Conservation (phyloP, 169 alveolate genomes). For the Perkinsus marinus region DNA sequence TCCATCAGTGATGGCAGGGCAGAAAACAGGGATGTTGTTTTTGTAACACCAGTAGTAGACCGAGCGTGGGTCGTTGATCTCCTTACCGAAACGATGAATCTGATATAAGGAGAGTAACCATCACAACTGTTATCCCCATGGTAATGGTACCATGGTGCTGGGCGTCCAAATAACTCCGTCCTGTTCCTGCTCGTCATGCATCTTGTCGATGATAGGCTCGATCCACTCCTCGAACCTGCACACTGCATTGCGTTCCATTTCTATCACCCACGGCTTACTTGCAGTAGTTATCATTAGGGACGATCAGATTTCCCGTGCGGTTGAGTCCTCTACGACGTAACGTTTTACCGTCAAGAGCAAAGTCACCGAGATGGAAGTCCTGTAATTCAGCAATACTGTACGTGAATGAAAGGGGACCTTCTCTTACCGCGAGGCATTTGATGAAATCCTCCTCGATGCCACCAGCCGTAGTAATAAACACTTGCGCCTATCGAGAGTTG, state of each 20-base stretch:
- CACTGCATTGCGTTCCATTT: too few species aligned
- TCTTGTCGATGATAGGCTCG: constrained; percentile 81
- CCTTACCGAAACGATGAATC: constrained; percentile 84
- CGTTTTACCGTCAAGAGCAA: constrained; percentile 72
- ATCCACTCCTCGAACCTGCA: constrained; percentile 89
- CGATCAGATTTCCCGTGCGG: constrained; percentile 92
- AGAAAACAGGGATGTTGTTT: constrained; percentile 93
- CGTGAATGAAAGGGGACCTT: not conserved
- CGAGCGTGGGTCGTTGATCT: constrained; percentile 83
- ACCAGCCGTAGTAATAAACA: constrained; percentile 93
- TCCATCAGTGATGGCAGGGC: constrained; percentile 99
- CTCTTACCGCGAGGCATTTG: constrained; percentile 76
- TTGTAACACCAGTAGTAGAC: constrained; percentile 94
- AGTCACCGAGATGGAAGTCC: constrained; percentile 41
- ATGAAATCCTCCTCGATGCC: constrained; percentile 99
- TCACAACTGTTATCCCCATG: not conserved
- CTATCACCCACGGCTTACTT: not conserved
- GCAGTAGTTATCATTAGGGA: constrained; percentile 93
- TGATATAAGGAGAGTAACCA: too few species aligned
- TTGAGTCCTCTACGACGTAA: constrained; percentile 86
- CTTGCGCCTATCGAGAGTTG: constrained; percentile 55
- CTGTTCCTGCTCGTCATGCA: constrained; percentile 71
- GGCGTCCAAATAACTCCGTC: constrained; percentile 68
- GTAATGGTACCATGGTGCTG: constrained; percentile 13
- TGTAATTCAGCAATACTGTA: constrained; percentile 3